Conservation (phyloP, 371 early-diverging fungal species). For the Apophysomyces variabilis region DNA sequence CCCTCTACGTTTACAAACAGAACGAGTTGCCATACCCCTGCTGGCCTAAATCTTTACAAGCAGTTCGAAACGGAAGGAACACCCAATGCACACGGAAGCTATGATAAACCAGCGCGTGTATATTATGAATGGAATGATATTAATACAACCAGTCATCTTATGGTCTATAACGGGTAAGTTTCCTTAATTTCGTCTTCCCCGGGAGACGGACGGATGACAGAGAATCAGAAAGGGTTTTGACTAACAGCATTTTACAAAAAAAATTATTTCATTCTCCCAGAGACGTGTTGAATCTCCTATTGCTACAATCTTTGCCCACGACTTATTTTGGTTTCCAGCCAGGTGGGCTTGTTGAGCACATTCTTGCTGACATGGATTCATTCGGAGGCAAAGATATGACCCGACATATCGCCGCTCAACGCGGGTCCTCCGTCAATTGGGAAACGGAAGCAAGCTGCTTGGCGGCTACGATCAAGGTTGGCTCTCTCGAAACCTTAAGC, state of each 20-base stretch:
- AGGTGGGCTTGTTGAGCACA: slow-evolving; percentile 38
- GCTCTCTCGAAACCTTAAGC: slow-evolving; percentile 68
- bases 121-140: slow-evolving; percentile 78
- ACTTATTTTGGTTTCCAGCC: slow-evolving; percentile 24
- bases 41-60: slow-evolving; percentile 41
- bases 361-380: slow-evolving; percentile 16
- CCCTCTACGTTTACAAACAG: slow-evolving; percentile 54
- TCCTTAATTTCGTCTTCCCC: not conserved
- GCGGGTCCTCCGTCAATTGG: slow-evolving; percentile 15
- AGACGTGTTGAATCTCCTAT: slow-evolving; percentile 42
- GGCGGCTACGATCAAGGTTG: slow-evolving; percentile 67
- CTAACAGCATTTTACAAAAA: too few species aligned
- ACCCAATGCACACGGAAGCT: slow-evolving; percentile 27
- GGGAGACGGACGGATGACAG: too few species aligned
- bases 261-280: slow-evolving; percentile 14
- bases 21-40: slow-evolving; percentile 66
- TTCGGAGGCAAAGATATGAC: slow-evolving; percentile 49
- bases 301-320: slow-evolving; percentile 39
- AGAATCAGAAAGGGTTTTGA: too few species aligned
- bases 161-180: slow-evolving; percentile 76
- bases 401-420: slow-evolving; percentile 29
- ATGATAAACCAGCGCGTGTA: slow-evolving; percentile 55
- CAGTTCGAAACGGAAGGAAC: slow-evolving; percentile 43
- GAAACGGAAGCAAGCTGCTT: slow-evolving; percentile 60
- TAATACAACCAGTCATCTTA: slow-evolving; percentile 41